Percentiles rank a stretch among this genome's conserved stretches.
These are phyloP conservation scores for Kwoniella sp. DNA, from an alignment of 768 basidiomycete species.

Conservation along the genomic window DNA sequence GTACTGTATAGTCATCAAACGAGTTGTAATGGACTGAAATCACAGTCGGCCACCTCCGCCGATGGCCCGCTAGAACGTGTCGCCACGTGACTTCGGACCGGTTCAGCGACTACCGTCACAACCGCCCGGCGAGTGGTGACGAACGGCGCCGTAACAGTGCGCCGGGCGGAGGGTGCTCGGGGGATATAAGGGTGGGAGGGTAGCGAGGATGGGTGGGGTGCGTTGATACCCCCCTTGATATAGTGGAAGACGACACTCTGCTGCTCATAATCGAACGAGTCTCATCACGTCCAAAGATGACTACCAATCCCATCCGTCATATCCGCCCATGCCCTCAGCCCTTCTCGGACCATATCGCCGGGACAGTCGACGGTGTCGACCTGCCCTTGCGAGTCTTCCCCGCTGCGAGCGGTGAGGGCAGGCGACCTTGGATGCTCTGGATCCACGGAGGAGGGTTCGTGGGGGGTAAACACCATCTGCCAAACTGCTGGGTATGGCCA, in stretches of 20 bases:
- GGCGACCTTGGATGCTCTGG: constrained; percentile 23
- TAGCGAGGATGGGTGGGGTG: background rate
- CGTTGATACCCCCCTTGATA: background rate
- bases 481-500: constrained; percentile 22
- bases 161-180: too few relatives aligned
- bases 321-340: constrained; percentile 11
- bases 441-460: constrained; percentile 10
- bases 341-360: constrained; percentile 20
- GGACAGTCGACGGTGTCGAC: constrained; percentile 11
- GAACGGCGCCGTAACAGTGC: background rate
- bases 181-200: background rate
- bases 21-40: too few relatives aligned
- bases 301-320: background rate
- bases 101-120: too few relatives aligned
- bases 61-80: too few relatives aligned
- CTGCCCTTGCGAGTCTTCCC: constrained; percentile 22
- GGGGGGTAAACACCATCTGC: constrained; percentile 12
- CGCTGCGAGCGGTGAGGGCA: background rate
- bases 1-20: too few relatives aligned
- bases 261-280: too few relatives aligned
- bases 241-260: background rate
- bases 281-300: constrained; percentile 8
- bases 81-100: too few relatives aligned
- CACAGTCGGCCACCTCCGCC: too few relatives aligned
- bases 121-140: background rate